A percentile compares a stretch with the other conserved stretches of the same genome.
These are phyloP conservation scores for Ochetophila trinervis DNA, from an alignment of 306 rosid genomes.

Conservation along the genomic window DNA sequence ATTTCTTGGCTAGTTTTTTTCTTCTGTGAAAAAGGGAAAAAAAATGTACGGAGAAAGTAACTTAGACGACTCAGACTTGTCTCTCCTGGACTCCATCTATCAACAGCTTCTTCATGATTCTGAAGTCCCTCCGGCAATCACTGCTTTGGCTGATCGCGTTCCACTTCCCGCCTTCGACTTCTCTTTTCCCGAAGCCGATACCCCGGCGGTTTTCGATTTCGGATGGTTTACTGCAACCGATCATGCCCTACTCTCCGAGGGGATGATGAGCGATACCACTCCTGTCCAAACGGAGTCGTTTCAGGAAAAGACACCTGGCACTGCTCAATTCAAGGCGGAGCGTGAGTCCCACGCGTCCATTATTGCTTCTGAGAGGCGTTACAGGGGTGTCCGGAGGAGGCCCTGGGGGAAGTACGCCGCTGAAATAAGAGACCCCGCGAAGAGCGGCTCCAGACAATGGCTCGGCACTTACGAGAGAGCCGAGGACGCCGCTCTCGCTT, in stretches of 20 bases:
- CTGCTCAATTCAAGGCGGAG: neutral
- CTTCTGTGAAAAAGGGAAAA: neutral
- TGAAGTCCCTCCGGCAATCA: too few species aligned
- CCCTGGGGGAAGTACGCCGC: conserved; percentile 63
- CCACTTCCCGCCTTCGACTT: neutral
- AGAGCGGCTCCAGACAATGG: conserved; percentile 50
- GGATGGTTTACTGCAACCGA: too few species aligned
- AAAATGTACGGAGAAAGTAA: neutral
- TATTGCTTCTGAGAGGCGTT: conserved; percentile 2
- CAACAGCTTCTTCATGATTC: conserved; percentile 11
- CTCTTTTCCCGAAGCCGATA: neutral
- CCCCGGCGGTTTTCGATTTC: neutral
- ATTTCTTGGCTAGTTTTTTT: neutral
- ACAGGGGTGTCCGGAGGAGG: conserved; percentile 50
- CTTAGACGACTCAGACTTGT: conserved; percentile 2
- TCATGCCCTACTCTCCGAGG: too few species aligned
- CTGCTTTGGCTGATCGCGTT: neutral
- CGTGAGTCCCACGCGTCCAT: conserved; percentile 5
- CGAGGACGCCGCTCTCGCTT: conserved; percentile 49
- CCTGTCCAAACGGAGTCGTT: neutral
- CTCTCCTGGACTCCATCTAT: conserved; percentile 16
- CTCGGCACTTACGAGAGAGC: conserved; percentile 46
- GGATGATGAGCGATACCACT: too few species aligned
- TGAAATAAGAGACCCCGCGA: conserved; percentile 33
- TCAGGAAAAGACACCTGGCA: too few species aligned